A percentile compares a stretch with the other conserved stretches of the same genome.
These are phyloP conservation scores for Passiflora organensis DNA, from an alignment of 345 rosid species.

Conservation along the genomic window DNA sequence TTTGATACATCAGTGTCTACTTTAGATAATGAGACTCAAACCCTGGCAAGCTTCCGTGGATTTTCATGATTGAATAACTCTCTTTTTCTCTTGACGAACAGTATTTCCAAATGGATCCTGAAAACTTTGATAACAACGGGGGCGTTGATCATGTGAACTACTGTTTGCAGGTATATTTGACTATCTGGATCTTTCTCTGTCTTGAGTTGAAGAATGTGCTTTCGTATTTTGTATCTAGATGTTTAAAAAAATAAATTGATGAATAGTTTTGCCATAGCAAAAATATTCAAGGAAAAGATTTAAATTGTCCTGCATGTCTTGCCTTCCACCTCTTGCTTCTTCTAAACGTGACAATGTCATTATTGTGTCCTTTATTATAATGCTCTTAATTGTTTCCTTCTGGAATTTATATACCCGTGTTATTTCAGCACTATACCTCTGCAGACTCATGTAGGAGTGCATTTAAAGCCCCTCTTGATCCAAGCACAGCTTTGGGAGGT, in stretches of 20 bases:
- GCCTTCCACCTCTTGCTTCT: not conserved
- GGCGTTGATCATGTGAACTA: slow-evolving; percentile 82
- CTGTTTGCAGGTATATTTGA: slow-evolving; percentile 73
- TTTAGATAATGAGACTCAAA: no score
- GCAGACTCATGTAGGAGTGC: slow-evolving; percentile 88
- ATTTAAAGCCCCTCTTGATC: slow-evolving; percentile 94
- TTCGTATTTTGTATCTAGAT: not conserved
- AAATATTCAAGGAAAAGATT: not conserved
- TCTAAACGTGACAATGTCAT: not conserved
- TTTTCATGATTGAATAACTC: slow-evolving; percentile 7
- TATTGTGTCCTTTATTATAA: no score
- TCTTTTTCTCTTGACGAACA: slow-evolving; percentile 18
- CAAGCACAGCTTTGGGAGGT: slow-evolving; percentile 91
- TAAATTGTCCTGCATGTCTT: not conserved
- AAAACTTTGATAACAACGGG: slow-evolving; percentile 54
- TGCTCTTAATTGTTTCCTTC: not conserved
- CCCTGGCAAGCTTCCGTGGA: not conserved
- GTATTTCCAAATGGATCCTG: slow-evolving; percentile 90
- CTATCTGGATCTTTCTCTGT: not conserved
- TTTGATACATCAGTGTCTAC: no score
- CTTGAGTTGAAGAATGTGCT: slow-evolving; percentile 3
- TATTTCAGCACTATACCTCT: slow-evolving; percentile 79
- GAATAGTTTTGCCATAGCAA: no score
- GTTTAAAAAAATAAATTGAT: not conserved
- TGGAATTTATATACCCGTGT: slow-evolving; percentile 14